Evolutionary conservation across 192 early-diverging fungal genomes (phyloP), one percentile per base, ranked within the genome.

Genomic region (Backusella tuberculispora): DNA sequence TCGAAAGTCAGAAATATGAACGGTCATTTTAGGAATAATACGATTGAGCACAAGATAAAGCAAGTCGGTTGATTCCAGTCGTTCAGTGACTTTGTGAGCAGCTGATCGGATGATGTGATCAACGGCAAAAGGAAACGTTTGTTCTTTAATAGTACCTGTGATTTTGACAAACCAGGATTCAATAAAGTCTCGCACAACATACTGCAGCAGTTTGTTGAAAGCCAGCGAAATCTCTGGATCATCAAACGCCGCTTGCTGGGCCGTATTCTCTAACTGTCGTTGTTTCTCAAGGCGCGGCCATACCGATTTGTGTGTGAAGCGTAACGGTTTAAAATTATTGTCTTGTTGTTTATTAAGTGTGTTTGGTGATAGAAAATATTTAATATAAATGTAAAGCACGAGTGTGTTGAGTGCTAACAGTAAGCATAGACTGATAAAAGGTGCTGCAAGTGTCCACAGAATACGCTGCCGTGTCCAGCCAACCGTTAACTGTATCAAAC

Each of bases 21-120:
- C 65, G 0, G 93, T 95, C n/a, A 93, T 75, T 34, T 90, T 80
- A 37, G 94, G 93, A 53, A 95, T 70, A 21, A 93, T 75, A 42
- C 85, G 84, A 13, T 83, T 84, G 12, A 93, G 83, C 1, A 91
- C 67, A 26, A 95, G 74, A 29, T 88, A 80, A 0, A 89, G 81
- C 26, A 88, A 70, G 72, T 97, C 96, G 37, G 91, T 73, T 13
- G 80, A 69, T 50, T 85, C 76, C 19, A 87, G 43, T 15, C 90
- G 82, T 24, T 63, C 34, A 15, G 78, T 80, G 46, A 90, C 53
- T 1, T 74, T 63, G 13, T 75, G 56, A 26, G 81, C 67, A 0
- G 83, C 83, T 42, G 77, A 71, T 37, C 85, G 79, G 17, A 92
- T 65, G 13, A 85, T 66, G 38, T 80, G 73, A 40, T 91, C 89